Evolutionary conservation across 495 filamentous ascomycete species (phyloP).

Genomic region (Aeminium ludgeri): DNA sequence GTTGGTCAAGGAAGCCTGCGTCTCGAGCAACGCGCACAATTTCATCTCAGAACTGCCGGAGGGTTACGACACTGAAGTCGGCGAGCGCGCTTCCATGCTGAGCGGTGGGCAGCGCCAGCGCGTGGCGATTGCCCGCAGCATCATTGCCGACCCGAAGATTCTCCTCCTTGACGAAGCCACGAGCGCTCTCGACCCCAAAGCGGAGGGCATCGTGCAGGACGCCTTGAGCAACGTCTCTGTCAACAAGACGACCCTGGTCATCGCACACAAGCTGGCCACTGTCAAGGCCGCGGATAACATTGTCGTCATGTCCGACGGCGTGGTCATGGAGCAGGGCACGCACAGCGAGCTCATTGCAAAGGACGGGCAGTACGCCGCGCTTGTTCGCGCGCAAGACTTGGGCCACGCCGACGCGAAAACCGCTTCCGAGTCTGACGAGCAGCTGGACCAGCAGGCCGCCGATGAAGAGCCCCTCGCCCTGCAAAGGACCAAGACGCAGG

Average conservation of each 20-base stretch:
- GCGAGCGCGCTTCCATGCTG: constrained; percentile 15
- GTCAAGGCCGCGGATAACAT: constrained; percentile 20
- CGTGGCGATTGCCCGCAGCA: constrained; percentile 20
- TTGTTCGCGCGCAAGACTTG: constrained; percentile 18
- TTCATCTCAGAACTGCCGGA: constrained; percentile 17
- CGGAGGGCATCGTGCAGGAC: constrained; percentile 19
- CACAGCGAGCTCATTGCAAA: constrained; percentile 16
- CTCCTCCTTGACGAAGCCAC: constrained; percentile 23
- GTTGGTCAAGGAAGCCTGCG: constrained; percentile 17
- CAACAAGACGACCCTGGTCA: constrained; percentile 19
- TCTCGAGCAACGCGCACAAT: constrained; percentile 12
- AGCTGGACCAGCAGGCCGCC: too few species aligned
- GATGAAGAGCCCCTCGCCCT: constrained; percentile 1
- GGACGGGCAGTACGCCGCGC: constrained; percentile 15
- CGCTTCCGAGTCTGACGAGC: too few species aligned
- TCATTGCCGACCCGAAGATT: constrained; percentile 18
- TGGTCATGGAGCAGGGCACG: constrained; percentile 18
- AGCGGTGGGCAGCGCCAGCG: constrained; percentile 19
- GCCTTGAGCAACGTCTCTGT: constrained; percentile 16
- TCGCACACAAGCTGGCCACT: constrained; percentile 22
- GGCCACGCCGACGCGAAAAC: constrained; percentile 2
- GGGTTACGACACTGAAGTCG: constrained; percentile 20
- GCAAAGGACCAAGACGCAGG: constrained; percentile 8
- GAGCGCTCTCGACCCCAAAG: constrained; percentile 17
- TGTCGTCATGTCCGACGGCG: constrained; percentile 17